phyloP scores from a whole-genome alignment of 768 basidiomycete genomes.

The Amanita fuliginea region DNA sequence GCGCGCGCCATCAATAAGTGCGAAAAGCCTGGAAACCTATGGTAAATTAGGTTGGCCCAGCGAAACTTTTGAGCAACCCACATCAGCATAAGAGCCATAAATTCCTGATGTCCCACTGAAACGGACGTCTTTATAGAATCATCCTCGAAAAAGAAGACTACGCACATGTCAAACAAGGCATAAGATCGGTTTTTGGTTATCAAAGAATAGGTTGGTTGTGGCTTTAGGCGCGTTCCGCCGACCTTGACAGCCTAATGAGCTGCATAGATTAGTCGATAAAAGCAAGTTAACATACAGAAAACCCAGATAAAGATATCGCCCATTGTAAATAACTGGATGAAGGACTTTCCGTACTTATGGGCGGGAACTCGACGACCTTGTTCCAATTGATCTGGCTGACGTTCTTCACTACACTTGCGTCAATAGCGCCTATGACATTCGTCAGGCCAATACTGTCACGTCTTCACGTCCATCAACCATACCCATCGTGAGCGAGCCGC shows the following conservation, averaged over 20 bases:
- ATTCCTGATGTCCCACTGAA: conserved; percentile 59
- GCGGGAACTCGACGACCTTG: conserved; percentile 63
- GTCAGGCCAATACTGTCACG: not conserved
- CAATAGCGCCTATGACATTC: conserved; percentile 51
- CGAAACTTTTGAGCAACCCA: conserved; percentile 18
- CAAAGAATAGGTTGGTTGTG: conserved; percentile 54
- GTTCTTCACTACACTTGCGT: conserved; percentile 55
- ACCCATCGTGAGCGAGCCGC: conserved; percentile 62
- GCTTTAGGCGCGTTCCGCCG: conserved; percentile 39
- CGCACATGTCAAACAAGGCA: conserved; percentile 67
- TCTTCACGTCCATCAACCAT: conserved; percentile 9
- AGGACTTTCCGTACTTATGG: conserved; percentile 44
- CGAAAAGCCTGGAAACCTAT: conserved; percentile 59
- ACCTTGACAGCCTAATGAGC: conserved; percentile 26
- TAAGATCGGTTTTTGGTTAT: conserved; percentile 44
- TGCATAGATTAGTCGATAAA: not conserved
- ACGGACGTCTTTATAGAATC: not conserved
- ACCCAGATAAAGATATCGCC: conserved; percentile 48
- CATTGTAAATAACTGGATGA: conserved; percentile 67
- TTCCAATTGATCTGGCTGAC: conserved; percentile 58
- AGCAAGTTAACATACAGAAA: conserved; percentile 33
- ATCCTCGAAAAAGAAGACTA: conserved; percentile 5
- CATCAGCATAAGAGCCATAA: conserved; percentile 72
- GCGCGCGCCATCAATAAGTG: conserved; percentile 50
- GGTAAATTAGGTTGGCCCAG: not conserved